Evolutionary conservation across 345 rosid species (phyloP).

Genomic region (Acer saccharum): DNA sequence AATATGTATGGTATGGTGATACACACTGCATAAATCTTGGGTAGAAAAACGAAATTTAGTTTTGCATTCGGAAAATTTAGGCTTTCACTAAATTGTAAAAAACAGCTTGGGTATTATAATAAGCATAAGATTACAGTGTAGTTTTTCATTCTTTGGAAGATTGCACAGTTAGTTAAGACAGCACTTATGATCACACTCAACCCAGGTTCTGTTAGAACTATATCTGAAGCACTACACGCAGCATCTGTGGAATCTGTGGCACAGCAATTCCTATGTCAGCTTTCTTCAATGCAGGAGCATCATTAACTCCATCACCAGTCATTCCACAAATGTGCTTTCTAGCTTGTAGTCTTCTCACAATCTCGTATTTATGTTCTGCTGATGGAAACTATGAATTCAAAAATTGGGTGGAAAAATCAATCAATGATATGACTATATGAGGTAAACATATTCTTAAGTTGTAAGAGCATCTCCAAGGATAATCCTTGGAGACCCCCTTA

Average conservation of each 20-base stretch:
- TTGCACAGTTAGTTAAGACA: conserved; percentile 62
- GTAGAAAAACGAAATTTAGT: conserved; percentile 8
- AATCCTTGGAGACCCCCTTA: too few species aligned
- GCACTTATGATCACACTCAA: conserved; percentile 65
- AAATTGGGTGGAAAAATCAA: neutral
- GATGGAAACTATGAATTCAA: conserved; percentile 1
- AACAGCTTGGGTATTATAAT: neutral
- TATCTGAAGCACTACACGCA: conserved; percentile 63
- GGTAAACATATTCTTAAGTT: too few species aligned
- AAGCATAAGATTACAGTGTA: conserved; percentile 42
- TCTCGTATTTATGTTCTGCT: conserved; percentile 63
- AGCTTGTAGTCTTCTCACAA: conserved; percentile 49
- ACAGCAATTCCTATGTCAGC: conserved; percentile 70
- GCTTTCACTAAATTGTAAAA: neutral
- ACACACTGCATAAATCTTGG: conserved; percentile 67
- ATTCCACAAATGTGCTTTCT: conserved; percentile 62
- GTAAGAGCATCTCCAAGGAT: too few species aligned
- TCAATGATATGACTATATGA: neutral
- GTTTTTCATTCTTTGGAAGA: conserved; percentile 69
- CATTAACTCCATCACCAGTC: conserved; percentile 69
- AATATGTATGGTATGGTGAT: conserved; percentile 63
- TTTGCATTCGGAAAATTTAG: neutral
- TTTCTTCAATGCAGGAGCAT: conserved; percentile 63
- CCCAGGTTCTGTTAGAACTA: conserved; percentile 65
- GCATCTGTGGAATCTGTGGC: conserved; percentile 64